Base-by-base conservation (phyloP, 1,284 basidiomycete species). In the Rhizoctonia solani region DNA sequence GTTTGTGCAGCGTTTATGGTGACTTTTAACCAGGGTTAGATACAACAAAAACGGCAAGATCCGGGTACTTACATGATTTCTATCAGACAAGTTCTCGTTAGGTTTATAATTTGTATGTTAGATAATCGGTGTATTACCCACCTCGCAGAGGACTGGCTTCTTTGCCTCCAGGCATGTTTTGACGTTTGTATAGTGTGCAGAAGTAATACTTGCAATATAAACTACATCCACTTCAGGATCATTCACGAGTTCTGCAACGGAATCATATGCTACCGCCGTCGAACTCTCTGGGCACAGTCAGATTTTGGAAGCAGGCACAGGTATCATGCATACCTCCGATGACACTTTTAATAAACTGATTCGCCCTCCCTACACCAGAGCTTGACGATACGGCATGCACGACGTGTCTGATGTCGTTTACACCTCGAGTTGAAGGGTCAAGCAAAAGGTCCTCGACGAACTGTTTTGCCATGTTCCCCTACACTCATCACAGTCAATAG, bases 161-260 rank as follows among this genome's bases (percentile, higher is more conserved):
- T 80, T 79, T 1, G 77, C 78, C 1, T 75, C 70, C 5, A 83
- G 72, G 4, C 79, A 79, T 13, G 76, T 75, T 67, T 79, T 77
- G 16, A 77, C 74, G 66, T 82, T 80, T 16, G 73, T 71, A 69
- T 81, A 79, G 71, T 84, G 83, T 58, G 76, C 75, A 0, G 78
- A 79, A 70, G 83, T 81, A 5, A 82, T 82, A 0, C 81, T 82
- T 46, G 69, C 78, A 59, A 81, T 74, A 69, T 81, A 81, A 30
- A 81, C 74, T n/a, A 74, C 76, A 66, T 80, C 78, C 66, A 81
- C 78, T 55, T 79, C 74, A 74, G 75, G 71, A 69, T 80, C 78
- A 6, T 72, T 68, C 54, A 80, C 80, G 4, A 83, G 76, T 32
- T 81, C 80, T 25, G 77, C 75, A 70, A 83, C 83, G 2, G 73